Evolutionary conservation across 306 rosid genomes (phyloP).

Genomic region (Chamaecrista fasciculata): DNA sequence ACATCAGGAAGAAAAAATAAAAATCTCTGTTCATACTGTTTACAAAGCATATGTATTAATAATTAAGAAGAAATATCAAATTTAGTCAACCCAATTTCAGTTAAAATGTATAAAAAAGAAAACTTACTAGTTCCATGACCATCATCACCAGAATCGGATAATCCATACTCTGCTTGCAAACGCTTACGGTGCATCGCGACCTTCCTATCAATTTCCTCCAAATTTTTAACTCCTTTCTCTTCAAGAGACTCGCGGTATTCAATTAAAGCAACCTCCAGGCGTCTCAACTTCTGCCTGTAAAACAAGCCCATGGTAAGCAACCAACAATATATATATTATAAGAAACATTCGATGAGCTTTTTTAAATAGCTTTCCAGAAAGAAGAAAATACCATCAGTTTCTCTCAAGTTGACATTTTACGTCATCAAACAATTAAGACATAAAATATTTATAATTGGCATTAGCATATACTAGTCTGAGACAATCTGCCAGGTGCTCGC

Average conservation of each 20-base stretch:
- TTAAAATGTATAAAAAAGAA: background rate
- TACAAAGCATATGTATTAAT: background rate
- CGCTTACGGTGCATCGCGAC: constrained; percentile 57
- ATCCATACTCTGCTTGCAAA: constrained; percentile 75
- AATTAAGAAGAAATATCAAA: constrained; percentile 8
- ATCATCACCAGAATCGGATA: constrained; percentile 69
- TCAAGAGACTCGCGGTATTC: constrained; percentile 96
- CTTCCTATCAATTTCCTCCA: constrained; percentile 80
- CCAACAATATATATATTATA: constrained; percentile 5
- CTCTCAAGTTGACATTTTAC: background rate
- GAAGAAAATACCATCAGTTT: background rate
- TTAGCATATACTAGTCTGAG: background rate
- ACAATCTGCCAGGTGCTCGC: background rate
- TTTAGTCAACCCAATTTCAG: constrained; percentile 1
- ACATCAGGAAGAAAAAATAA: background rate
- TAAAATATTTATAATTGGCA: background rate
- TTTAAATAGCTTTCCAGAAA: constrained; percentile 9
- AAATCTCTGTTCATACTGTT: background rate
- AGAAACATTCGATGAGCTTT: constrained; percentile 3
- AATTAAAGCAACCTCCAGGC: constrained; percentile 87
- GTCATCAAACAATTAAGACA: background rate
- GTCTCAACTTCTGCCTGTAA: constrained; percentile 91
- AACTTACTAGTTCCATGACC: constrained; percentile 76
- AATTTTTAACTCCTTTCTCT: constrained; percentile 76
- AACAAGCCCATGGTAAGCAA: constrained; percentile 27